Evolutionary conservation across 2,329 filamentous ascomycete genomes (phyloP), one percentile per base, ranked within the genome.

Genomic region (Pseudogymnoascus sp.): DNA sequence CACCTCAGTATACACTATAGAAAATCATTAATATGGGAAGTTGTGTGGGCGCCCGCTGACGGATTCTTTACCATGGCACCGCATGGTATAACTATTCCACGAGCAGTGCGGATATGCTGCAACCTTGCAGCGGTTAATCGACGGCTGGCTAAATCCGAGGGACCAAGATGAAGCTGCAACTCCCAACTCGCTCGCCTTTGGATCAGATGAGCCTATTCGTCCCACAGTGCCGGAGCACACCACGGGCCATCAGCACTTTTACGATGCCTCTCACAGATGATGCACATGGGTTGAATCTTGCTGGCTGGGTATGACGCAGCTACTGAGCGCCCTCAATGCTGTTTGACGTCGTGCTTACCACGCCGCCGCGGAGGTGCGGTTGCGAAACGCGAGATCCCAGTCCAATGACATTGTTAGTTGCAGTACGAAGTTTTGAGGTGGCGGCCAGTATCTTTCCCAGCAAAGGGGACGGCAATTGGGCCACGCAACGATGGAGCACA

Each of bases 11-110:
- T 56, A 29, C 50, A 56, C 50, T 33, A 56, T 56, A n/a, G 50
- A 56, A 56, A 56, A 56, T 56, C 50, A 56, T 56, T 33, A 33
- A 56, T 56, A 56, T 33, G 50, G 50, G 50, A 56, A 21, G 50
- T 56, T 56, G 47, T 13, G 50, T 56, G 26, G 50, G 50, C 26
- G 29, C 4, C 50, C 26, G 50, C n/a, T 21, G 29, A 56, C 50
- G 50, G 50, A 56, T 33, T 56, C 50, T 26, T 56, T 56, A 56
- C 50, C 50, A 56, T 56, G 50, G 50, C 29, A 56, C 50, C 10
- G 26, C 29, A 33, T 19, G 31, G 29, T 33, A 56, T 29, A 56
- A 19, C 47, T 56, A 31, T 33, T 19, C 47, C 47, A 19, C 33
- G 26, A 33, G n/a, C n/a, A 56, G 47, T 19, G 33, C 47, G 16